Evolutionary conservation across 169 alveolate genomes (phyloP).

Genomic region (Babesia sp.): DNA sequence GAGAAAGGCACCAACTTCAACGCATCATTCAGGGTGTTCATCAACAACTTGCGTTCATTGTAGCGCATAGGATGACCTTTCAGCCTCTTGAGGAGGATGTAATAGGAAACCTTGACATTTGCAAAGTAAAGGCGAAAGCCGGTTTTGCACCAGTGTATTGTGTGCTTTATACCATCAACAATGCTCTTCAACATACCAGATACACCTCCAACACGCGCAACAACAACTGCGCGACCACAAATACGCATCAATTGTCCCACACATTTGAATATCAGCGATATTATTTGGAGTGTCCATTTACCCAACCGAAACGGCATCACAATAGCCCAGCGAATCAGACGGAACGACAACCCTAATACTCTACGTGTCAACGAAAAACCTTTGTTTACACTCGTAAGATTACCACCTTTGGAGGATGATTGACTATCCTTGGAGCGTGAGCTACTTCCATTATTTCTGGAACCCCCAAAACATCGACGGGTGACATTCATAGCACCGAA

Average conservation of each 20-base stretch:
- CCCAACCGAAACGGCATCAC: slow-evolving; percentile 48
- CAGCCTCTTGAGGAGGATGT: slow-evolving; percentile 71
- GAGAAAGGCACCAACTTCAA: slow-evolving; percentile 87
- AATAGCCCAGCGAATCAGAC: slow-evolving; percentile 37
- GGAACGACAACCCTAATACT: slow-evolving; percentile 15
- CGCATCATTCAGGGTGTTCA: slow-evolving; percentile 82
- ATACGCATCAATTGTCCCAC: slow-evolving; percentile 36
- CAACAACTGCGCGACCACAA: slow-evolving; percentile 58
- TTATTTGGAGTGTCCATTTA: slow-evolving; percentile 28
- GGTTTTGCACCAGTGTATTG: slow-evolving; percentile 81
- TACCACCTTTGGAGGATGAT: not conserved
- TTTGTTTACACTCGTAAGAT: not conserved
- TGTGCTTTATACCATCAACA: slow-evolving; percentile 65
- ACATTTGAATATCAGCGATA: slow-evolving; percentile 29
- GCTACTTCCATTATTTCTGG: not conserved
- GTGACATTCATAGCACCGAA: too few species aligned
- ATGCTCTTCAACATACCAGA: slow-evolving; percentile 57
- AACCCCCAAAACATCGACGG: too few species aligned
- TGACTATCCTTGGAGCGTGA: not conserved
- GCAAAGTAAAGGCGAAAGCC: slow-evolving; percentile 73
- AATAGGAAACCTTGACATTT: slow-evolving; percentile 76
- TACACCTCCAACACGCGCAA: slow-evolving; percentile 51
- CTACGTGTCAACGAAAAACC: slow-evolving; percentile 3
- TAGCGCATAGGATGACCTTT: slow-evolving; percentile 82
- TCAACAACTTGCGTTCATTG: slow-evolving; percentile 81